Percentiles rank a stretch among this genome's conserved stretches.
phyloP scores from a whole-genome alignment of 2,329 filamentous ascomycete species.

The Phaeosphaeriaceae sp. region DNA sequence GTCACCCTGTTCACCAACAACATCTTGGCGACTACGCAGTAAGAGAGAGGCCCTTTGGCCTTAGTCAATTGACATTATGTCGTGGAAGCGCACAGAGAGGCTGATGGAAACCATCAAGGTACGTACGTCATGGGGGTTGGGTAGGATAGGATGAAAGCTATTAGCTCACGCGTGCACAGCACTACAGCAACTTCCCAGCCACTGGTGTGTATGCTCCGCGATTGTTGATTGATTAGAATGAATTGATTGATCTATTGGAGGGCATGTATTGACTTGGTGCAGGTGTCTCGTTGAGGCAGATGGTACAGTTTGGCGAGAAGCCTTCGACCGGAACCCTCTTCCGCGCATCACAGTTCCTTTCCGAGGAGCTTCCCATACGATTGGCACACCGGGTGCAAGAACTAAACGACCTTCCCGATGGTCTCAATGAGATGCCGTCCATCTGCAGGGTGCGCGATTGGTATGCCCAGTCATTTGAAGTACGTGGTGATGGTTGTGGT shows the following conservation, averaged over 20 bases:
- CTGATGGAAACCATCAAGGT: conserved; percentile 93
- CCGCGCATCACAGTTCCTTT: conserved; percentile 96
- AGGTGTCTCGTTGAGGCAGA: conserved; percentile 82
- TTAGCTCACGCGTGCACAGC: conserved; percentile 50
- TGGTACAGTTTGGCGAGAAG: conserved; percentile 97
- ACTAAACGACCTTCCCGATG: conserved; percentile 88
- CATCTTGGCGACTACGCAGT: conserved; percentile 42
- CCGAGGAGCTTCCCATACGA: conserved; percentile 96
- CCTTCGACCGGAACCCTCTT: conserved; percentile 92
- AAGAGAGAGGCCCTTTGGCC: conserved; percentile 43
- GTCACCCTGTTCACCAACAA: conserved; percentile 12
- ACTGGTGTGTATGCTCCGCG: conserved; percentile 77
- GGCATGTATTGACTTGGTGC: conserved; percentile 22
- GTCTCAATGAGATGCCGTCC: conserved; percentile 96
- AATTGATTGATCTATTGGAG: no score
- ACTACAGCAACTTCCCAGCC: conserved; percentile 96
- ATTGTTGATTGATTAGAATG: neutral
- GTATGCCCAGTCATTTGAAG: conserved; percentile 99
- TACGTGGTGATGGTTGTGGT: conserved; percentile 54
- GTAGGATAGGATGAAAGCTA: conserved; percentile 7
- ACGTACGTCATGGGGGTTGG: conserved; percentile 16
- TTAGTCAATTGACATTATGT: conserved; percentile 66
- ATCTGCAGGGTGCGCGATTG: conserved; percentile 95
- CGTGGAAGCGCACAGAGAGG: conserved; percentile 88
- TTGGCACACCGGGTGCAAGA: conserved; percentile 96